phyloP scores from a whole-genome alignment of 2,329 filamentous ascomycete genomes.

The Alternaria angustiovoidea region DNA sequence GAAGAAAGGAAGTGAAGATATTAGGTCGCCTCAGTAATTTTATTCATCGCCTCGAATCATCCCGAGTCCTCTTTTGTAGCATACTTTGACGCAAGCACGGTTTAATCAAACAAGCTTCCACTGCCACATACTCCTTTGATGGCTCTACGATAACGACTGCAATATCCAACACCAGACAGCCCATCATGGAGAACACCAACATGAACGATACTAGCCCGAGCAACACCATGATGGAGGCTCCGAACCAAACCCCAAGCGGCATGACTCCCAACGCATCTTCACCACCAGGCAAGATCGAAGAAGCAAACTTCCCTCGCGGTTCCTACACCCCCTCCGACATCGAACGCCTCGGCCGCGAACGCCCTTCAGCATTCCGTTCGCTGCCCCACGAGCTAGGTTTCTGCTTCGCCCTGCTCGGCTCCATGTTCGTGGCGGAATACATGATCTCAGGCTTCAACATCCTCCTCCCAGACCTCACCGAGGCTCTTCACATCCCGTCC shows the following conservation, averaged over 20 bases:
- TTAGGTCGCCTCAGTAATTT: not conserved
- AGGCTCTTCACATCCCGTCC: conserved; percentile 70
- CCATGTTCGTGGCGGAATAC: conserved; percentile 74
- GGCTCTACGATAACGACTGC: not conserved
- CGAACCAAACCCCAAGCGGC: not conserved
- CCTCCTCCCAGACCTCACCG: conserved; percentile 70
- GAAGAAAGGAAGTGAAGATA: not conserved
- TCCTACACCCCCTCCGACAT: conserved; percentile 51
- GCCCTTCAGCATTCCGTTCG: conserved; percentile 65
- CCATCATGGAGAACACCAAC: not conserved
- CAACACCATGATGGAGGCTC: not conserved
- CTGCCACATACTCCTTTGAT: not conserved
- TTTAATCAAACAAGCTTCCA: not conserved
- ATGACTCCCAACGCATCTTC: not conserved
- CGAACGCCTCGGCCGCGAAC: conserved; percentile 68
- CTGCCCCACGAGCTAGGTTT: conserved; percentile 68
- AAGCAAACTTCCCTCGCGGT: conserved; percentile 20
- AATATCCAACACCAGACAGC: not conserved
- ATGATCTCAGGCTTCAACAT: conserved; percentile 78
- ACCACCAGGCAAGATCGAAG: conserved; percentile 15
- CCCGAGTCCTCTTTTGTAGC: not conserved
- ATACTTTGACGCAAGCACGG: not conserved
- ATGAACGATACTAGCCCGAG: not conserved
- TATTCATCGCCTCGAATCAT: not conserved
- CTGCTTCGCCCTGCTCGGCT: conserved; percentile 67